Conservation (phyloP, 306 rosid species). For the cucumber (Cucumis sativus) region DNA sequence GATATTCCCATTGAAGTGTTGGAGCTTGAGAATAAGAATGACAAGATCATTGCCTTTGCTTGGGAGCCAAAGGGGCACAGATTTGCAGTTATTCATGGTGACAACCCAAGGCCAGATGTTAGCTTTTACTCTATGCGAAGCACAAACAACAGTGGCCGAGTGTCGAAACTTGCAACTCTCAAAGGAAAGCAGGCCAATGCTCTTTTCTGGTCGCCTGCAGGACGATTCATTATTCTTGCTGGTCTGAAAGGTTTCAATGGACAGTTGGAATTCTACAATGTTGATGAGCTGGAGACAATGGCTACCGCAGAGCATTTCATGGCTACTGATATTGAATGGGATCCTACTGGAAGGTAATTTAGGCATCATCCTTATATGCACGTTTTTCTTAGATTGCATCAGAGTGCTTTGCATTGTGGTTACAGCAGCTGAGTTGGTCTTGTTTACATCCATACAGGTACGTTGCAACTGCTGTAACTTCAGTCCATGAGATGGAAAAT, state of each 20-base stretch:
- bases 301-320: constrained; percentile 69
- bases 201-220: constrained; percentile 80
- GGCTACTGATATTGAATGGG: constrained; percentile 87
- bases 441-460: constrained; percentile 28
- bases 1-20: constrained; percentile 81
- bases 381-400: neutral
- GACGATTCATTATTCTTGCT: constrained; percentile 60
- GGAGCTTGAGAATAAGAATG: constrained; percentile 84
- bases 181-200: constrained; percentile 85
- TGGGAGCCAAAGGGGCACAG: constrained; percentile 95
- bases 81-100: constrained; percentile 76
- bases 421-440: neutral
- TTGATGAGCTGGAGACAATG: constrained; percentile 82
- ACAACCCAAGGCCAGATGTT: constrained; percentile 67
- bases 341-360: constrained; percentile 88
- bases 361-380: neutral
- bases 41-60: constrained; percentile 76
- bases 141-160: constrained; percentile 51
- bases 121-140: constrained; percentile 65
- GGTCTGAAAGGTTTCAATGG: constrained; percentile 73
- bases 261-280: constrained; percentile 62
- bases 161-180: constrained; percentile 64
- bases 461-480: constrained; percentile 82
- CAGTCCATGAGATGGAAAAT: constrained; percentile 95
- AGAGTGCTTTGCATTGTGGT: neutral